Percentiles rank a stretch among this genome's conserved stretches.
Conservation (phyloP, 148 eudicot species). For the Dianthus caryophyllus region DNA sequence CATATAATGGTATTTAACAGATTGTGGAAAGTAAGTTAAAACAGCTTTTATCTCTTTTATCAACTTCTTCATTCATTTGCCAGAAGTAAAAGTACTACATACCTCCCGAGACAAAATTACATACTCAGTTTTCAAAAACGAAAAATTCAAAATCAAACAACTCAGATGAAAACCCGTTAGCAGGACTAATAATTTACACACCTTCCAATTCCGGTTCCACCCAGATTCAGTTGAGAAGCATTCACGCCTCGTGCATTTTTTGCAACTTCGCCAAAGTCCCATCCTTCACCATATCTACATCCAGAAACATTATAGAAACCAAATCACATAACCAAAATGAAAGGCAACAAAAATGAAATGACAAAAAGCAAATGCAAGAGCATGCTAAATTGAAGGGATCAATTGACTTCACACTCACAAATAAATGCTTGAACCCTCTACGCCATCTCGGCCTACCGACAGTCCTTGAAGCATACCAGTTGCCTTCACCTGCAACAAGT, state of each 20-base stretch:
- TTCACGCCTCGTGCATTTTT: constrained; percentile 90
- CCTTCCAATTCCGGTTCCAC: constrained; percentile 86
- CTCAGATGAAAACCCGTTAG: not conserved
- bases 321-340: not conserved
- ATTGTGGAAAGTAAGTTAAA: not conserved
- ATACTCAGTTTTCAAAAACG: not conserved
- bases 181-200: not conserved
- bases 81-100: not conserved
- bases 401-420: constrained; percentile 46
- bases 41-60: not conserved
- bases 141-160: constrained; percentile 1
- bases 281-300: constrained; percentile 94
- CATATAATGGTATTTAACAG: not conserved
- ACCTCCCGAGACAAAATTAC: not conserved
- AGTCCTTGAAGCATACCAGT: constrained; percentile 50
- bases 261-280: constrained; percentile 87
- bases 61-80: not conserved
- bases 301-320: constrained; percentile 6
- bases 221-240: constrained; percentile 83
- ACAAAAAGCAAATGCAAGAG: not conserved
- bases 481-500: constrained; percentile 63
- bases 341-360: not conserved
- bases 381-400: constrained; percentile 10
- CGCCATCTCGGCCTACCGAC: constrained; percentile 46
- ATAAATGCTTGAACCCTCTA: constrained; percentile 80